Evolutionary conservation across 1,284 basidiomycete species (phyloP), one percentile per base, ranked within the genome.

Genomic region (Anthracocystis walkeri): DNA sequence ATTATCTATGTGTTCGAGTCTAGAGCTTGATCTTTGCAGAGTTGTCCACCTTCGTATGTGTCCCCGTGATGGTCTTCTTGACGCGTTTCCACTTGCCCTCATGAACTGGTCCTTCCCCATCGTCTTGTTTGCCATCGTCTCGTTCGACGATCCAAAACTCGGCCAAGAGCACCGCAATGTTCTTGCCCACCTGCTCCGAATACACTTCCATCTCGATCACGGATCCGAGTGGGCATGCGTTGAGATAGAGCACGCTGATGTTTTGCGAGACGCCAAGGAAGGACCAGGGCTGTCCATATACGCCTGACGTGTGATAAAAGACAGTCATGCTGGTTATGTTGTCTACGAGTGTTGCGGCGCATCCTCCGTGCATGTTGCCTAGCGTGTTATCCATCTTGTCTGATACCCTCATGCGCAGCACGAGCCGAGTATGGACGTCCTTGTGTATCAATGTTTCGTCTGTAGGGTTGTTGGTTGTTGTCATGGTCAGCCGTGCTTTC

Each of bases 241-340:
- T 73, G 25, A 82, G 67, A 50, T 82, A 84, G 40, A 82, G 53
- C 18, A 82, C 71, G n/a, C 63, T 75, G 49, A 84, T 67, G 51
- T 78, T 77, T 45, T 82, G 78, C 48, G 81, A 78, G 12, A 84
- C 80, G 50, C 82, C 82, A n/a, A 82, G 70, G 67, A 76, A 75
- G 33, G 72, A 64, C 82, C 82, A 84, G 0, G 80, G 80, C 35
- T 65, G 51, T 3, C 67, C 76, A 16, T 50, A 49, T 10, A 60
- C 59, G n/a, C 77, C 78, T 6, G 70, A 63, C 3, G 76, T 74
- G 51, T 82, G 80, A 29, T 78, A 59, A 11, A 60, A 73, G 41
- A 75, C 46, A 5, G 50, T 54, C 69, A 78, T 74, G 46, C 73
- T 74, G 7, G 79, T 76, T 21, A 81, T 49, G 55, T 75, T 75